These are phyloP conservation scores for Closterium sp. DNA, from an alignment of 139 green algal species.

Conservation along the genomic window DNA sequence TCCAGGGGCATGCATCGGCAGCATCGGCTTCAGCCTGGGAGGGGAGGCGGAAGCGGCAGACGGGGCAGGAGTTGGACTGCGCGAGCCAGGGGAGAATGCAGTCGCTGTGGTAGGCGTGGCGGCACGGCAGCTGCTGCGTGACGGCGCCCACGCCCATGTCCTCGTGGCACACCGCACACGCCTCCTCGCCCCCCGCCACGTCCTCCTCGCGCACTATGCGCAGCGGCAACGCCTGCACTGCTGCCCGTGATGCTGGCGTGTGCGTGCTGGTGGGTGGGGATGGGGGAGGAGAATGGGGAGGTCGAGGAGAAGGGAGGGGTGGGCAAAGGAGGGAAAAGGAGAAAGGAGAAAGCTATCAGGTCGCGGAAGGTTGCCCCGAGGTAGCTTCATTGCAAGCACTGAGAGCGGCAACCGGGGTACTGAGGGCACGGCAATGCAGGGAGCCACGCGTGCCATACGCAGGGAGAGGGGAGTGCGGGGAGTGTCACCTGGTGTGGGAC, in stretches of 20 bases:
- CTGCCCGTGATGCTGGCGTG: slow-evolving; percentile 21
- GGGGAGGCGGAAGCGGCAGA: slow-evolving; percentile 40
- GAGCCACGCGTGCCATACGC: no score
- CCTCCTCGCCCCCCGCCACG: not conserved
- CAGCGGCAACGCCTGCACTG: slow-evolving; percentile 17
- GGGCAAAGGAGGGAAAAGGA: not conserved
- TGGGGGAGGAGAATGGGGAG: not conserved
- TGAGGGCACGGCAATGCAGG: no score
- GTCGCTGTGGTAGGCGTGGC: slow-evolving; percentile 42
- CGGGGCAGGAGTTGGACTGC: slow-evolving; percentile 44
- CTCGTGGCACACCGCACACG: slow-evolving; percentile 51
- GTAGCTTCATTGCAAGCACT: no score
- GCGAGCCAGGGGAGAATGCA: slow-evolving; percentile 45
- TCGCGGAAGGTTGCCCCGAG: no score
- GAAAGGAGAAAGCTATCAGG: no score
- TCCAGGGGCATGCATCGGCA: no score
- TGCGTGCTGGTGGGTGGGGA: not conserved
- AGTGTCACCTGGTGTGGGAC: not conserved
- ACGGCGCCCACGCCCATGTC: slow-evolving; percentile 18
- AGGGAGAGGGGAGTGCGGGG: no score
- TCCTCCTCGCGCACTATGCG: slow-evolving; percentile 14
- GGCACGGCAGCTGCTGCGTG: slow-evolving; percentile 37
- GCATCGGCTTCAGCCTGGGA: slow-evolving; percentile 41
- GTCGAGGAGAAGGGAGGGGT: not conserved
- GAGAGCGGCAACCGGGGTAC: no score